These are phyloP conservation scores for Plasmodium inui DNA, from an alignment of 169 alveolate species.

Conservation along the genomic window DNA sequence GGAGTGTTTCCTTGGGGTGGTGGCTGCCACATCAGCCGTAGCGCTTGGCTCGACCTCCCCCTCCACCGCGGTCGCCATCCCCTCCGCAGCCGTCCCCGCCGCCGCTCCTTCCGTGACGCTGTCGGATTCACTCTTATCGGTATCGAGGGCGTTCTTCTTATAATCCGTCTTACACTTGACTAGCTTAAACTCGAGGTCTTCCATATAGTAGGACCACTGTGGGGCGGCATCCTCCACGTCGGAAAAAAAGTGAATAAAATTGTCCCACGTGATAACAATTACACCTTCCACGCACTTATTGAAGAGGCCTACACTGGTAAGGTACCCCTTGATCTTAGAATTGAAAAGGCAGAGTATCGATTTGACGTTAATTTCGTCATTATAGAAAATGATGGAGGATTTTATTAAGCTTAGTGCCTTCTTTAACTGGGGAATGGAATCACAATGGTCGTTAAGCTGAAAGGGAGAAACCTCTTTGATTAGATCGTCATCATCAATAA, in stretches of 20 bases:
- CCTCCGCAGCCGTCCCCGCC: not conserved
- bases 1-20: not conserved
- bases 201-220: constrained; percentile 65
- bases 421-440: constrained; percentile 29
- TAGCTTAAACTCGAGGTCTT: constrained; percentile 57
- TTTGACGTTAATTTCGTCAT: constrained; percentile 22
- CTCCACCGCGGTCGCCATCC: not conserved
- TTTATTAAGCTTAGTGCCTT: constrained; percentile 55
- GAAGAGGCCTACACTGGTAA: constrained; percentile 71
- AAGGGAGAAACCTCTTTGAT: constrained; percentile 39
- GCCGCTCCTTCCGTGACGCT: not conserved
- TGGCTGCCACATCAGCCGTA: not conserved
- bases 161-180: not conserved
- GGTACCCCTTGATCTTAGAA: constrained; percentile 41
- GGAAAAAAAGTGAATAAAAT: constrained; percentile 49
- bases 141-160: not conserved
- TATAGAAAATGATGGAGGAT: constrained; percentile 35
- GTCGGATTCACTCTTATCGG: not conserved
- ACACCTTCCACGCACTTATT: constrained; percentile 61
- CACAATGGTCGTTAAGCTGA: constrained; percentile 18
- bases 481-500: constrained; percentile 34
- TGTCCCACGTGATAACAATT: constrained; percentile 68
- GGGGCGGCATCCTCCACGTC: constrained; percentile 59
- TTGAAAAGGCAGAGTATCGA: constrained; percentile 62
- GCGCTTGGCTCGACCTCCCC: not conserved